Conservation (phyloP, 192 early-diverging fungal genomes). For the Lunasporangiospora selenospora region DNA sequence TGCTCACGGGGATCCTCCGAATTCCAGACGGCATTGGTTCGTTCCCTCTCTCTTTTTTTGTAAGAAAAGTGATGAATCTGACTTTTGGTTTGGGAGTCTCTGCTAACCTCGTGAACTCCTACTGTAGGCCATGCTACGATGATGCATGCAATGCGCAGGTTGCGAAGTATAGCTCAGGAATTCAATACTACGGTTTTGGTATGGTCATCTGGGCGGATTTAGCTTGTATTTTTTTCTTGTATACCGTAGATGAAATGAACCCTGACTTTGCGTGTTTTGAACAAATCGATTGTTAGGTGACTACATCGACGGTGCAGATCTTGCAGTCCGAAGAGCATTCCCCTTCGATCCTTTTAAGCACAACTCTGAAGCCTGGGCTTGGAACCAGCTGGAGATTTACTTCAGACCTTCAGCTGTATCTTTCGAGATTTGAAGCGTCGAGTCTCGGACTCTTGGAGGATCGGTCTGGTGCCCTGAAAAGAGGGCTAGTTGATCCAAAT, state of each 20-base stretch:
- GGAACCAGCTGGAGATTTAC: slow-evolving; percentile 28
- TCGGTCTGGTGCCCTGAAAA: no score
- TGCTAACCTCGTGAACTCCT: background rate
- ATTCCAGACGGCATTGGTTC: slow-evolving; percentile 14
- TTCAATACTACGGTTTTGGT: slow-evolving; percentile 14
- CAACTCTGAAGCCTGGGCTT: slow-evolving; percentile 17
- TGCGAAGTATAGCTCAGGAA: slow-evolving; percentile 17
- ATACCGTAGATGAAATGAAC: background rate
- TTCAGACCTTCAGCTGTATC: slow-evolving; percentile 29
- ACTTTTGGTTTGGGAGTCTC: background rate
- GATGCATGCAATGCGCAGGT: slow-evolving; percentile 27
- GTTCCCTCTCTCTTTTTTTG: background rate
- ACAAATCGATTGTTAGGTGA: slow-evolving; percentile 11
- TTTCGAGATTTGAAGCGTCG: slow-evolving; percentile 12
- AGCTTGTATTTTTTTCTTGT: background rate
- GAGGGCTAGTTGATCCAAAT: no score
- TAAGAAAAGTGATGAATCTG: no score
- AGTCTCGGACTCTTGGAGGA: no score
- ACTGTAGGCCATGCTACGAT: slow-evolving; percentile 38
- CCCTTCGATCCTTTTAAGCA: slow-evolving; percentile 27
- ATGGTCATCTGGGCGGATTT: no score
- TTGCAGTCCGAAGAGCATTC: slow-evolving; percentile 24
- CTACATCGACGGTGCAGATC: slow-evolving; percentile 11
- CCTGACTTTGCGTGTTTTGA: background rate
- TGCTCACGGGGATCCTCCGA: slow-evolving; percentile 8